Base-by-base conservation (phyloP, 2,329 filamentous ascomycete species). In the Beauveria medogensis region DNA sequence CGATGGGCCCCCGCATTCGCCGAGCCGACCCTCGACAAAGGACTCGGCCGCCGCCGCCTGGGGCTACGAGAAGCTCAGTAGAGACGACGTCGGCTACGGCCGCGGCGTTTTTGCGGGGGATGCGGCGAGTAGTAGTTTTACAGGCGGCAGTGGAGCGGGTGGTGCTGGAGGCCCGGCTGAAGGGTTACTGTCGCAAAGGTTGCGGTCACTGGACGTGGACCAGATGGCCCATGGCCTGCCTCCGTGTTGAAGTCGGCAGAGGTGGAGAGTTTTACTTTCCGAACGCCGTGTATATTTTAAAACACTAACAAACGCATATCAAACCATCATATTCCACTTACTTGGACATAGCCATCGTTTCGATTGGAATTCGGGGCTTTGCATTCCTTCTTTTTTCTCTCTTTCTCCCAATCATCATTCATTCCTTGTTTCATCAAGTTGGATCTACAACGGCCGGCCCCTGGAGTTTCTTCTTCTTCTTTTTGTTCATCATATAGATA, bases 111-210 rank as follows among this genome's bases (percentile, higher is more conserved):
- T 81, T 65, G 65, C 62, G 22, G 69, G 66, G 24, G 70, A 66
- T 9, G 71, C 53, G 5, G 24, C 30, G 8, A 30, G 16, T 16
- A 46, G 22, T 16, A 22, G 55, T 34, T 37, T 10, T 9, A 18
- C 5, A 5, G 18, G 72, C 72, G 63, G 68, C 73, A 2, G 76
- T 72, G n/a, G 74, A 37, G 34, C 34, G 14, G 14, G 34, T 6
- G 12, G 34, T 16, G 12, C 30, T 74, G 1, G 78, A 82, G 10
- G 51, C 16, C 48, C 50, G 4, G 26, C 55, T 5, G 87, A 91
- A 67, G 84, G 89, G 3, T 73, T 94, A 18, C 75, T 94, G 18
- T 90, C 90, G 12, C 85, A 85, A 69, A 81, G 85, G 61, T 74
- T 93, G 50, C 81, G 85, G 65, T 82, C 84, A 6, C 74, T 90